These are phyloP conservation scores for Umbellularia californica DNA, from an alignment of 164 flowering plant genomes.

Conservation along the genomic window DNA sequence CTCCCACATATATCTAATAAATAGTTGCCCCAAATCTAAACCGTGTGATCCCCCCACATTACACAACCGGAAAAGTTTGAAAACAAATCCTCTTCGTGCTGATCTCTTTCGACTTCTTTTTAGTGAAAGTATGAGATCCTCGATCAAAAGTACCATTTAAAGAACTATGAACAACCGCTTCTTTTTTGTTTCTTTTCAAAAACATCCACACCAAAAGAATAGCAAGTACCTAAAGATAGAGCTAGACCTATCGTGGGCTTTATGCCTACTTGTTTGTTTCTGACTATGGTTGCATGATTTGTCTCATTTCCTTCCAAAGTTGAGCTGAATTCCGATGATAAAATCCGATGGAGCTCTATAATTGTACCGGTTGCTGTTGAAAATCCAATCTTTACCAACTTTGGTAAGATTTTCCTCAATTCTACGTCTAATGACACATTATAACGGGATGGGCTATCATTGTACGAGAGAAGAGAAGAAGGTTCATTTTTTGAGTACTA, in stretches of 20 bases:
- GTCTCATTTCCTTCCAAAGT: background rate
- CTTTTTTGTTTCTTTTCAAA: background rate
- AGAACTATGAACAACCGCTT: background rate
- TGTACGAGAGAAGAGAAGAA: constrained; percentile 14
- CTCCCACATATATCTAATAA: too few species aligned
- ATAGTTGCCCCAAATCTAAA: too few species aligned
- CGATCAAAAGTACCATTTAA: background rate
- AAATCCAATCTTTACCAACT: constrained; percentile 19
- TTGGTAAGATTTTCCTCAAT: constrained; percentile 13
- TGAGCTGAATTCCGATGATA: constrained; percentile 23
- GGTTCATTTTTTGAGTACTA: constrained; percentile 9
- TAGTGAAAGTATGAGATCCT: too few species aligned
- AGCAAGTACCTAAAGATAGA: background rate
- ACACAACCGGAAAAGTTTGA: too few species aligned
- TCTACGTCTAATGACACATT: constrained; percentile 12
- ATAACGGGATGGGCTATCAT: background rate
- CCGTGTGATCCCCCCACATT: too few species aligned
- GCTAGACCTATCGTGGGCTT: too few species aligned
- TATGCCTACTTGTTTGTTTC: too few species aligned
- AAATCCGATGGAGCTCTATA: background rate
- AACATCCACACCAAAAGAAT: constrained; percentile 3
- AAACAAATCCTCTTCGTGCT: too few species aligned
- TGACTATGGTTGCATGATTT: too few species aligned
- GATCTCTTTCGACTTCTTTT: too few species aligned
- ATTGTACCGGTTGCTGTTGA: constrained; percentile 4